Percentiles rank a stretch among this genome's conserved stretches.
phyloP scores from a whole-genome alignment of 108 stramenopile genomes.

The Discostella stelligeroides region DNA sequence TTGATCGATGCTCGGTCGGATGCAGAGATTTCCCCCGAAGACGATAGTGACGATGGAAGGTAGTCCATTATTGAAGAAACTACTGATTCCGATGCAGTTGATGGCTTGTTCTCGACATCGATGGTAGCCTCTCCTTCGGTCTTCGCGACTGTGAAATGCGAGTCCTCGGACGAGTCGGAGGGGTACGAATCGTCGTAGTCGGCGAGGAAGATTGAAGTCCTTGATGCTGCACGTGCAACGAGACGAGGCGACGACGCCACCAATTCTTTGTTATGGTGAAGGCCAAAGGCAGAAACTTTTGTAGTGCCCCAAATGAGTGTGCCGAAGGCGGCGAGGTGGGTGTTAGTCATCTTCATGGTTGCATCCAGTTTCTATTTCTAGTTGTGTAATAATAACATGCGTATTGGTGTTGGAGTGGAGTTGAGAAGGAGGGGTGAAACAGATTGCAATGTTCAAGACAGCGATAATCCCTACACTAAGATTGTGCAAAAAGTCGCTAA shows the following conservation, averaged over 20 bases:
- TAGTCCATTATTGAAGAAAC: slow-evolving; percentile 71
- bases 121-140: slow-evolving; percentile 45
- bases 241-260: slow-evolving; percentile 6
- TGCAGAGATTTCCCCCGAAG: slow-evolving; percentile 29
- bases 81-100: slow-evolving; percentile 57
- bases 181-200: slow-evolving; percentile 58
- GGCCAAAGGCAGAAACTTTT: slow-evolving; percentile 13
- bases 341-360: slow-evolving; percentile 22
- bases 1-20: slow-evolving; percentile 42
- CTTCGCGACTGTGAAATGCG: slow-evolving; percentile 52
- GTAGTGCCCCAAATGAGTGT: slow-evolving; percentile 16
- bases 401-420: too few relatives aligned
- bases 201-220: slow-evolving; percentile 30
- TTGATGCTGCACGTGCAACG: neutral
- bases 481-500: too few relatives aligned
- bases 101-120: slow-evolving; percentile 56
- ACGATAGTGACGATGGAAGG: slow-evolving; percentile 55
- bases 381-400: too few relatives aligned
- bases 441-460: too few relatives aligned
- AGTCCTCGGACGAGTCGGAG: slow-evolving; percentile 71
- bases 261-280: neutral
- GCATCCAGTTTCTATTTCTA: too few relatives aligned
- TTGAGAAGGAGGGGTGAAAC: too few relatives aligned
- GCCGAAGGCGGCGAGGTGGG: slow-evolving; percentile 13
- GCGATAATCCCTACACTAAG: too few relatives aligned